Percentiles rank a stretch among this genome's conserved stretches.
These are phyloP conservation scores for Pulveroboletus sp. DNA, from an alignment of 768 basidiomycete genomes.

Conservation along the genomic window DNA sequence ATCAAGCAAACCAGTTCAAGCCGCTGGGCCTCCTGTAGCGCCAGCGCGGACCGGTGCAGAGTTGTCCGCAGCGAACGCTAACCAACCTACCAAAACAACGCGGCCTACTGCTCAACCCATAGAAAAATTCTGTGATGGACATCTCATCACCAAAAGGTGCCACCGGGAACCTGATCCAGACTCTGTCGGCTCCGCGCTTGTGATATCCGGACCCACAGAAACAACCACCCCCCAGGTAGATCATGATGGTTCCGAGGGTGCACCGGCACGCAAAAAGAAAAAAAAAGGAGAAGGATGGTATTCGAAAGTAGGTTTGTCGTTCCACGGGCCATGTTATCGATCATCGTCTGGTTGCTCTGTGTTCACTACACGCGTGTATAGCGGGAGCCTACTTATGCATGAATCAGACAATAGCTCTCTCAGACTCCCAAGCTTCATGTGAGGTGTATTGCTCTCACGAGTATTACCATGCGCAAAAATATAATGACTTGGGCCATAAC, in stretches of 20 bases:
- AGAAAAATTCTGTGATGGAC: background rate
- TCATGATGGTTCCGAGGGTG: background rate
- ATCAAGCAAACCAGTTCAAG: background rate
- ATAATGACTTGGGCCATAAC: too few relatives aligned
- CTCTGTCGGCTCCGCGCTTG: too few relatives aligned
- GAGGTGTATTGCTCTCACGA: too few relatives aligned
- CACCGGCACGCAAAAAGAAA: slow-evolving; percentile 21
- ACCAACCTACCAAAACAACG: background rate
- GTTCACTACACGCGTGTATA: too few relatives aligned
- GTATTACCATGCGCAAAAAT: too few relatives aligned
- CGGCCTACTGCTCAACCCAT: background rate
- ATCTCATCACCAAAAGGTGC: slow-evolving; percentile 18
- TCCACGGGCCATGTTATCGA: too few relatives aligned
- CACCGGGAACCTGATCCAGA: slow-evolving; percentile 16
- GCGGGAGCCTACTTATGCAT: too few relatives aligned
- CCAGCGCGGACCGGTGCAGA: background rate
- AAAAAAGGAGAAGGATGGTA: slow-evolving; percentile 20
- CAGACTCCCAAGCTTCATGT: too few relatives aligned
- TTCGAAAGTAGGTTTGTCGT: too few relatives aligned
- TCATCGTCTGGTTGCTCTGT: too few relatives aligned
- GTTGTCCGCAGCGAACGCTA: background rate
- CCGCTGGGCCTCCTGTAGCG: background rate
- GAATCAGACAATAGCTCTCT: too few relatives aligned
- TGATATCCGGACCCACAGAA: background rate
- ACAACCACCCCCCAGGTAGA: background rate